Percentiles rank a stretch among this genome's conserved stretches.
Conservation (phyloP, 768 basidiomycete genomes). For the Podaxis rugospora region DNA sequence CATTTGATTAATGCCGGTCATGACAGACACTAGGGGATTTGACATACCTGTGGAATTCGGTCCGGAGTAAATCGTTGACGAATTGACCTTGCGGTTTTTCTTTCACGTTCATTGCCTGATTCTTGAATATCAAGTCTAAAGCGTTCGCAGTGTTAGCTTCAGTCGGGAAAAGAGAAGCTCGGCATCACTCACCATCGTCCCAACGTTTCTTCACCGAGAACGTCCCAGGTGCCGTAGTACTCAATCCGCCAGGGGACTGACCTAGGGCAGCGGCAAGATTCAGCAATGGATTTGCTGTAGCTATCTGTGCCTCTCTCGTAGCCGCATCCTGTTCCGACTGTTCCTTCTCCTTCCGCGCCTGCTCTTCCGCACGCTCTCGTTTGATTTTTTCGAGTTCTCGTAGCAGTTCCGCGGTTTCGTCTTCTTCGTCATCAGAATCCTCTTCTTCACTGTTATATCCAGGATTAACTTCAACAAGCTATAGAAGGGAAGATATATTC, state of each 20-base stretch:
- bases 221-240: slow-evolving; percentile 72
- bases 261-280: slow-evolving; percentile 91
- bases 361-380: slow-evolving; percentile 92
- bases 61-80: slow-evolving; percentile 92
- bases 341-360: slow-evolving; percentile 75
- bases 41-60: slow-evolving; percentile 88
- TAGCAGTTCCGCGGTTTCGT: slow-evolving; percentile 90
- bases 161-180: background rate
- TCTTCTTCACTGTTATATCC: slow-evolving; percentile 40
- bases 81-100: slow-evolving; percentile 73
- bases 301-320: slow-evolving; percentile 76
- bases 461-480: background rate
- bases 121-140: slow-evolving; percentile 95
- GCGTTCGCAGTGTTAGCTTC: slow-evolving; percentile 11
- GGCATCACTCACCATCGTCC: slow-evolving; percentile 74
- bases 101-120: slow-evolving; percentile 76
- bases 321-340: slow-evolving; percentile 57
- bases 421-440: slow-evolving; percentile 68
- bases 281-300: slow-evolving; percentile 81
- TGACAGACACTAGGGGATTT: background rate
- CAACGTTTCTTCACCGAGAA: slow-evolving; percentile 92
- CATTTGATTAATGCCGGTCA: slow-evolving; percentile 4
- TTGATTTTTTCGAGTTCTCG: slow-evolving; percentile 99
- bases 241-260: slow-evolving; percentile 61
- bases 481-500: background rate